These are phyloP conservation scores for Hebeloma cylindrosporum DNA, from an alignment of 768 basidiomycete genomes.

Conservation along the genomic window DNA sequence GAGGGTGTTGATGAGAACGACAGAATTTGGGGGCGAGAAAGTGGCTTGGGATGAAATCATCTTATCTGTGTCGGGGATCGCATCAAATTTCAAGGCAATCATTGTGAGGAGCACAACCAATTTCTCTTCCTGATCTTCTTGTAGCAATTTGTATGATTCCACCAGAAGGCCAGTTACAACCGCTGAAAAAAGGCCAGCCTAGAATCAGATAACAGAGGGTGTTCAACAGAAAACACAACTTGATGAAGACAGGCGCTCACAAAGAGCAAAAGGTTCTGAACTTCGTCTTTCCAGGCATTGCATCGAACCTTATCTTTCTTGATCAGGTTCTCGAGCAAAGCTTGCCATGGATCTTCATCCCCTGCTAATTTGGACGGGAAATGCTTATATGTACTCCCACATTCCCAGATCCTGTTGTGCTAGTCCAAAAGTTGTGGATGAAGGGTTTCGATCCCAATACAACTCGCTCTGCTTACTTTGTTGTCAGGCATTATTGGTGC, in stretches of 20 bases:
- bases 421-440: too few species aligned
- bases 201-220: not conserved
- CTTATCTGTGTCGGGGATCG: not conserved
- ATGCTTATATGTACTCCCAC: too few species aligned
- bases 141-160: slow-evolving; percentile 21
- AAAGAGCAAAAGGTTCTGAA: slow-evolving; percentile 26
- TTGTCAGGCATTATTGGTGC: too few species aligned
- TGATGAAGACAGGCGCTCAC: slow-evolving; percentile 12
- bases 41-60: not conserved
- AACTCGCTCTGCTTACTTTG: too few species aligned
- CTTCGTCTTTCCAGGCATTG: slow-evolving; percentile 23
- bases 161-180: slow-evolving; percentile 24
- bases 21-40: slow-evolving; percentile 3
- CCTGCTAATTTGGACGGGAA: too few species aligned
- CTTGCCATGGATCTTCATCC: slow-evolving; percentile 13
- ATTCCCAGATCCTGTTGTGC: too few species aligned
- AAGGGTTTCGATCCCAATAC: too few species aligned
- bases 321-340: slow-evolving; percentile 8
- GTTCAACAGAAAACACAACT: not conserved
- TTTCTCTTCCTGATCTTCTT: slow-evolving; percentile 15
- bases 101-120: slow-evolving; percentile 8
- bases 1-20: slow-evolving; percentile 14
- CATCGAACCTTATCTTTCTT: slow-evolving; percentile 13
- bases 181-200: slow-evolving; percentile 27
- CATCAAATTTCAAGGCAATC: slow-evolving; percentile 5